Conservation (phyloP, 1,284 basidiomycete genomes). For the Austropuccinia psidii region DNA sequence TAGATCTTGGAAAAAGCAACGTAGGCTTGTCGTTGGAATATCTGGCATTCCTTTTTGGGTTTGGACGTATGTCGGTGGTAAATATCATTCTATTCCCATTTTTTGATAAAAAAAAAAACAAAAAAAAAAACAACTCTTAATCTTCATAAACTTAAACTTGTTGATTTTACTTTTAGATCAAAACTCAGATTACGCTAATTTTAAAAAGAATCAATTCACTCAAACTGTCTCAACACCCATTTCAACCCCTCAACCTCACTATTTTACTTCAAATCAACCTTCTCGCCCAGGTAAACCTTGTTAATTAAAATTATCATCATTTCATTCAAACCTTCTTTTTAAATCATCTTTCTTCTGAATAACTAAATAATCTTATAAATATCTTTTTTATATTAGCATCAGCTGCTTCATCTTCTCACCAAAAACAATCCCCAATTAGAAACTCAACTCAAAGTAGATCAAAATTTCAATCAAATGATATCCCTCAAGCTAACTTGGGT, state of each 20-base stretch:
- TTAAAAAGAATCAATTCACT: background rate
- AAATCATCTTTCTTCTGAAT: background rate
- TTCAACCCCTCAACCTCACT: background rate
- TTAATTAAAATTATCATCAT: background rate
- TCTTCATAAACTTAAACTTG: background rate
- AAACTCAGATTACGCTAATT: constrained; percentile 23
- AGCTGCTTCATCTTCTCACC: constrained; percentile 18
- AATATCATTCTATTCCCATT: background rate
- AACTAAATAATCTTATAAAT: background rate
- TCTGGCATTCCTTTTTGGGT: constrained; percentile 31
- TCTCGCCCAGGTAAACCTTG: constrained; percentile 17
- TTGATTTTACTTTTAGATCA: constrained; percentile 2
- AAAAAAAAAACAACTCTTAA: too few species aligned
- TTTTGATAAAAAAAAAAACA: background rate
- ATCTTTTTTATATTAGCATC: background rate
- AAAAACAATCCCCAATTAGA: constrained; percentile 24
- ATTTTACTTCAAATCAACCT: constrained; percentile 11
- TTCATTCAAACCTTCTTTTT: background rate
- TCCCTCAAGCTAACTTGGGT: constrained; percentile 6
- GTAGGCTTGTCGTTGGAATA: constrained; percentile 13
- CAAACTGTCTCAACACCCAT: background rate
- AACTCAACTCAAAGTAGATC: background rate
- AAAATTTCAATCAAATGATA: background rate
- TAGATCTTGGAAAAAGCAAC: constrained; percentile 26
- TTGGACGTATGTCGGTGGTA: constrained; percentile 35